Base-by-base conservation (phyloP, 1,139 yeast species). In the Diutina ranongensis region DNA sequence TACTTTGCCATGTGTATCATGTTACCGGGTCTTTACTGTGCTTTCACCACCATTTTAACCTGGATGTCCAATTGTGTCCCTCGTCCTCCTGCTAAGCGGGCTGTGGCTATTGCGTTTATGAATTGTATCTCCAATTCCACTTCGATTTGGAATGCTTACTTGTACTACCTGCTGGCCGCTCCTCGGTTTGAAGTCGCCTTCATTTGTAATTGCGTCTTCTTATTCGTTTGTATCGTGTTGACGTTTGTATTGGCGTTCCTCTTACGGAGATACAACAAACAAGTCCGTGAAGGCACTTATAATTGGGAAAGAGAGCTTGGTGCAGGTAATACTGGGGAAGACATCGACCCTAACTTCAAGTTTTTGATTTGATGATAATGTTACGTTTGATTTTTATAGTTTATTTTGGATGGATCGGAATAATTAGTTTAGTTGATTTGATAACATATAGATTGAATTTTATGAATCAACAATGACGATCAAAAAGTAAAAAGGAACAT, bases 1-100 rank as follows among this genome's bases (percentile, higher is more conserved):
- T 77, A 77, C 52, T 74, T 76, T 50, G 73, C 81, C 40, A 77
- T 77, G 81, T 73, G 79, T 57, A 62, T 77, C 47, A 74, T 77
- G 79, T 72, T 77, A 48, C 80, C 80, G 35, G 68, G 76, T 1
- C 59, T 76, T 47, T 76, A 76, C 55, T 74, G 79, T 55, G 69
- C 80, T 0, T 77, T 74, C 56, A 74, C 78, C 16, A 69, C 72
- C 4, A 71, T 73, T 45, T 63, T 75, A 46, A 67, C 82, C 1
- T 77, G 82, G 80, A 68, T 74, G 65, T 69, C 80, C 9, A 34
- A 34, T 21, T 34, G 33, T 19, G 60, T 63, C 50, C 71, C 79
- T 38, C 63, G 78, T 54, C 79, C 78, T 16, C 78, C 78, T 19
- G 60, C 72, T 47, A 74, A 73, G 55, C 63, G 79, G 59, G 78